Base-by-base conservation (phyloP, 2,329 filamentous ascomycete species). In the Ceratocystis huliohia region DNA sequence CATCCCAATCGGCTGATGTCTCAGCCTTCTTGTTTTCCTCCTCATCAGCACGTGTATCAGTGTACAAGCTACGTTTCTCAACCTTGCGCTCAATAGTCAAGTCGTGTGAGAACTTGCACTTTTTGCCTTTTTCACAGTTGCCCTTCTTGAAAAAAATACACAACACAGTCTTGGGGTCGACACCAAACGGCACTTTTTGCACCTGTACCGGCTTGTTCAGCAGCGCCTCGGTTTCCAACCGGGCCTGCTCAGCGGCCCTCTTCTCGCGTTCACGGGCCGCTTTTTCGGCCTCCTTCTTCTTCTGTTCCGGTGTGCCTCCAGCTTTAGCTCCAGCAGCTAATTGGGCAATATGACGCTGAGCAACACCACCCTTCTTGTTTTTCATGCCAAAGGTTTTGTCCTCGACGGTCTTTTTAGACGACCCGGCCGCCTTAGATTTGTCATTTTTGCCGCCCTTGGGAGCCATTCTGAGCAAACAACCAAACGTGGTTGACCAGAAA, bases 321-420 rank as follows among this genome's bases (percentile, higher is more conserved):
- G 83, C 82, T 71, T 88, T 85, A 64, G 86, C 83, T 72, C 91
- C 88, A 61, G 86, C 83, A 71, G 86, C 79, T 75, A 99, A 84
- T 73, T 91, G 89, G 68, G 89, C 87, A 74, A 99, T 97, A 71
- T 92, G 85, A 77, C 87, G 96, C 78, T 97, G 90, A 66, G 91
- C 93, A 64, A 85, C 87, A 67, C 85, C 88, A 71, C 94, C 94
- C 82, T 96, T 99, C 81, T 99, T 99, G 75, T 99, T 99, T 80
- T 99, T 99, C 94, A 99, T 97, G 72, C 94, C 94, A 82, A 99
- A 99, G 62, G 94, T 96, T 80, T 93, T 94, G 81, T 99, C 94
- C 69, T 94, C 91, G 70, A 91, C 89, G 57, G 81, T 73, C 78
- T 91, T 91, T 78, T 90, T 91, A 71, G 78, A 72, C 68, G 79